Percentiles rank a stretch among this genome's conserved stretches.
phyloP scores from a whole-genome alignment of 768 basidiomycete species.

The Boletus sensibilis region DNA sequence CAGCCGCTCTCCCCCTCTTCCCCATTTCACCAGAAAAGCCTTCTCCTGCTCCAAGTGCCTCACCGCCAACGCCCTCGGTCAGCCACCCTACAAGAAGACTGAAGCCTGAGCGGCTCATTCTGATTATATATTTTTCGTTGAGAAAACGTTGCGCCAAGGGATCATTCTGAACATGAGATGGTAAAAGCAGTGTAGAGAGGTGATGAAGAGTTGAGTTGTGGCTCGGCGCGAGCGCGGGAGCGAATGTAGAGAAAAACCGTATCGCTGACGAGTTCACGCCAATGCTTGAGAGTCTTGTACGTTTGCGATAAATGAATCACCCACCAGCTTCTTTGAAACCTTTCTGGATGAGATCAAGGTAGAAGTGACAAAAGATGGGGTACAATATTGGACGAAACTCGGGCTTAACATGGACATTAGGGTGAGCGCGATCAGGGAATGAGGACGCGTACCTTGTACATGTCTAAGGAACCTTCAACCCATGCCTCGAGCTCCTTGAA shows the following conservation, averaged over 20 bases:
- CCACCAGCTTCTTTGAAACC: slow-evolving; percentile 88
- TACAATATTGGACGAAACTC: slow-evolving; percentile 93
- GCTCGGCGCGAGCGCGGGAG: slow-evolving; percentile 58
- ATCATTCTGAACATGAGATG: slow-evolving; percentile 81
- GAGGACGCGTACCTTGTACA: slow-evolving; percentile 68
- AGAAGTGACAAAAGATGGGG: slow-evolving; percentile 97
- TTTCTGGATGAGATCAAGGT: slow-evolving; percentile 88
- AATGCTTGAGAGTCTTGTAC: slow-evolving; percentile 5
- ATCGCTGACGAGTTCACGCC: slow-evolving; percentile 48
- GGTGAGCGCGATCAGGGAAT: not conserved
- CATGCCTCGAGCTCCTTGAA: slow-evolving; percentile 83
- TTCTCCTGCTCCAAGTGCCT: slow-evolving; percentile 74
- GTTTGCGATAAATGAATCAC: slow-evolving; percentile 24
- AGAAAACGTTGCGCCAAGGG: slow-evolving; percentile 82
- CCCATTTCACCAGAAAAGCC: slow-evolving; percentile 82
- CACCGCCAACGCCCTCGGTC: slow-evolving; percentile 87
- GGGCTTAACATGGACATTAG: slow-evolving; percentile 51
- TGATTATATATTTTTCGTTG: slow-evolving; percentile 86
- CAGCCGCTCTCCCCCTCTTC: slow-evolving; percentile 80
- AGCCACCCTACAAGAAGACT: slow-evolving; percentile 93
- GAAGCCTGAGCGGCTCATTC: slow-evolving; percentile 90
- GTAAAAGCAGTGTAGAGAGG: slow-evolving; percentile 76
- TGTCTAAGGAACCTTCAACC: slow-evolving; percentile 89
- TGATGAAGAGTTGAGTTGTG: slow-evolving; percentile 74
- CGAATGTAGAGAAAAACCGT: slow-evolving; percentile 71